These are phyloP conservation scores for Diplodia intermedia DNA, from an alignment of 2,329 filamentous ascomycete species.

Conservation along the genomic window DNA sequence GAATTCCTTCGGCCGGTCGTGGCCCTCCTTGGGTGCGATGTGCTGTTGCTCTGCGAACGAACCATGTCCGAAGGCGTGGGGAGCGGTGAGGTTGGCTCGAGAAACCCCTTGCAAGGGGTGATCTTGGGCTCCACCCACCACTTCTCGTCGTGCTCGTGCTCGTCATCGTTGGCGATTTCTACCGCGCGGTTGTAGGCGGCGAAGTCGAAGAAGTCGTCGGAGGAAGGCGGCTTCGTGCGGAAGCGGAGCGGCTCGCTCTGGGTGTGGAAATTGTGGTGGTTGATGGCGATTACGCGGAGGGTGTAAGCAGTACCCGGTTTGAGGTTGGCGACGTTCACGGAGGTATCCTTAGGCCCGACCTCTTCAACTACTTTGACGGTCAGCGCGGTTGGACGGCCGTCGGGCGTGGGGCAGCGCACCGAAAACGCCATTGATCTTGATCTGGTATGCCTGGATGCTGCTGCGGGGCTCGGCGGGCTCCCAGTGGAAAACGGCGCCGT, in stretches of 20 bases:
- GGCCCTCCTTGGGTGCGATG: conserved; percentile 64
- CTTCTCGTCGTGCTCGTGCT: conserved; percentile 49
- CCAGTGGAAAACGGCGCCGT: conserved; percentile 91
- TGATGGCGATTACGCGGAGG: conserved; percentile 89
- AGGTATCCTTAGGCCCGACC: conserved; percentile 78
- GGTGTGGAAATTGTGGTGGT: conserved; percentile 89
- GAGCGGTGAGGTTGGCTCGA: conserved; percentile 68
- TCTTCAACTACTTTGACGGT: conserved; percentile 71
- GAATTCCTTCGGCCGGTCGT: conserved; percentile 79
- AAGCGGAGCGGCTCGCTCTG: conserved; percentile 85
- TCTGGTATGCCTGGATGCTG: conserved; percentile 83
- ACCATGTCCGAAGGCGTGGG: conserved; percentile 67
- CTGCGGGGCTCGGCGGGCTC: conserved; percentile 71
- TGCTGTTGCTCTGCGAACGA: conserved; percentile 69
- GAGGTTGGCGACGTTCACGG: conserved; percentile 89
- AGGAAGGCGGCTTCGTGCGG: conserved; percentile 64
- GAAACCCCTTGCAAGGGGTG: conserved; percentile 57
- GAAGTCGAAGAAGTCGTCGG: conserved; percentile 56
- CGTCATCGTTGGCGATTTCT: conserved; percentile 38
- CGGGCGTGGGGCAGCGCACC: conserved; percentile 57
- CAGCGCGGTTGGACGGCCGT: not conserved
- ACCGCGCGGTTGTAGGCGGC: conserved; percentile 55
- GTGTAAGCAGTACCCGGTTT: conserved; percentile 91
- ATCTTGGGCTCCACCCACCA: conserved; percentile 61
- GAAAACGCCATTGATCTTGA: conserved; percentile 92